Evolutionary conservation across 2,329 filamentous ascomycete species (phyloP).

Genomic region (Colletotrichum neosansevieriae): DNA sequence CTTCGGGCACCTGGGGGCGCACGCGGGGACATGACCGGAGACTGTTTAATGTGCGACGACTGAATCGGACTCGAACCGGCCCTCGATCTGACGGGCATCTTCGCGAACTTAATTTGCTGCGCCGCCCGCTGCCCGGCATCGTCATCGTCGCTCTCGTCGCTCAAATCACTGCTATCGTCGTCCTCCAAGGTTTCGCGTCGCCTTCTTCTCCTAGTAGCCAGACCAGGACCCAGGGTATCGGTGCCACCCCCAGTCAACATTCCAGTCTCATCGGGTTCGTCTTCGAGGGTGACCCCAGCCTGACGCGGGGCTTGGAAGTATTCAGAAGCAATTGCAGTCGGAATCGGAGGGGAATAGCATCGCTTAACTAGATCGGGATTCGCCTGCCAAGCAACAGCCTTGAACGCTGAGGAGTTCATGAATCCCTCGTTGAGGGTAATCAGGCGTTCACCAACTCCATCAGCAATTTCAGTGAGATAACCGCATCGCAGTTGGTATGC

Average conservation of each 20-base stretch:
- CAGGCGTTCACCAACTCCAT: slow-evolving; percentile 86
- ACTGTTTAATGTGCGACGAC: slow-evolving; percentile 71
- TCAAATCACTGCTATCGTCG: slow-evolving; percentile 86
- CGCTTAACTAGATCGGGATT: slow-evolving; percentile 82
- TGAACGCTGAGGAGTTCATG: slow-evolving; percentile 84
- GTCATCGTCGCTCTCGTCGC: slow-evolving; percentile 84
- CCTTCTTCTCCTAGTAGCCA: slow-evolving; percentile 74
- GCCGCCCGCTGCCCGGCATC: slow-evolving; percentile 76
- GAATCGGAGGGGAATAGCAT: slow-evolving; percentile 88
- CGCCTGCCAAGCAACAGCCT: slow-evolving; percentile 82
- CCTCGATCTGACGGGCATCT: slow-evolving; percentile 89
- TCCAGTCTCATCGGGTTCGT: slow-evolving; percentile 78
- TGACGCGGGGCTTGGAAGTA: slow-evolving; percentile 82
- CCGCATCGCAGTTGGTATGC: slow-evolving; percentile 85
- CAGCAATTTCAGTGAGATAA: slow-evolving; percentile 83
- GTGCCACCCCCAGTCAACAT: slow-evolving; percentile 76
- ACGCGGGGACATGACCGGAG: slow-evolving; percentile 61
- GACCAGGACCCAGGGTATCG: slow-evolving; percentile 76
- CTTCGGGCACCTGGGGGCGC: slow-evolving; percentile 63
- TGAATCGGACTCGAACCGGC: slow-evolving; percentile 91
- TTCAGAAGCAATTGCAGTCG: slow-evolving; percentile 83
- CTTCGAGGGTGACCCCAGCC: slow-evolving; percentile 73
- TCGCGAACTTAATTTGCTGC: slow-evolving; percentile 94
- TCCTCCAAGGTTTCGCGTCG: slow-evolving; percentile 83
- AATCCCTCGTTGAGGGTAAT: slow-evolving; percentile 85